phyloP scores from a whole-genome alignment of 805 yeast species.

The Tetrapisispora namnaoensis region DNA sequence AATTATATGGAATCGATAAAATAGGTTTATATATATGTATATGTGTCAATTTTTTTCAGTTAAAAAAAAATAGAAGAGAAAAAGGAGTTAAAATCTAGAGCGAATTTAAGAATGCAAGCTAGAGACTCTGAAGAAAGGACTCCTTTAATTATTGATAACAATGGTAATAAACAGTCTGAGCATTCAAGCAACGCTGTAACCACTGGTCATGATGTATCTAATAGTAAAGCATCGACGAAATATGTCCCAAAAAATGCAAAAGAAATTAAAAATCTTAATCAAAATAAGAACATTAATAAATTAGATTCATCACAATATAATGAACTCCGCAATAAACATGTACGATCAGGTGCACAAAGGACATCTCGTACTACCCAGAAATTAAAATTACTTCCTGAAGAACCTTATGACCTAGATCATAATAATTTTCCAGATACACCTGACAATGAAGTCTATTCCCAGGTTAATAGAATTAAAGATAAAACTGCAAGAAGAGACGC shows the following conservation, averaged over 20 bases:
- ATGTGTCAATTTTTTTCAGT: too few species aligned
- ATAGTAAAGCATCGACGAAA: slow-evolving; percentile 1
- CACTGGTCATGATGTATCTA: neutral
- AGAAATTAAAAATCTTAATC: too few species aligned
- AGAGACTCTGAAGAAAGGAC: neutral
- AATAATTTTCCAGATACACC: slow-evolving; percentile 7
- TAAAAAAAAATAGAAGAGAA: too few species aligned
- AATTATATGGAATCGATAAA: too few species aligned
- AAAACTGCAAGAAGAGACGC: slow-evolving; percentile 89
- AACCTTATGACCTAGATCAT: slow-evolving; percentile 28
- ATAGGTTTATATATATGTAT: too few species aligned
- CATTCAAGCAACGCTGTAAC: neutral
- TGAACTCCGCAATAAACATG: neutral
- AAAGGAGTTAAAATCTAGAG: too few species aligned
- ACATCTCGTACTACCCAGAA: slow-evolving; percentile 67
- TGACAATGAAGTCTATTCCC: slow-evolving; percentile 61
- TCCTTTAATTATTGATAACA: neutral
- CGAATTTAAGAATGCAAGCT: too few species aligned
- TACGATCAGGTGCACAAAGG: slow-evolving; percentile 51
- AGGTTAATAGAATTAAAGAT: slow-evolving; percentile 74
- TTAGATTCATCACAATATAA: neutral
- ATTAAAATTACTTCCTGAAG: slow-evolving; percentile 60
- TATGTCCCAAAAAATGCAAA: neutral
- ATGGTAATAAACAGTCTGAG: neutral
- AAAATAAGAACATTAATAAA: neutral